These are phyloP conservation scores for Bipolaris zeicola DNA, from an alignment of 2,329 filamentous ascomycete genomes.

Conservation along the genomic window DNA sequence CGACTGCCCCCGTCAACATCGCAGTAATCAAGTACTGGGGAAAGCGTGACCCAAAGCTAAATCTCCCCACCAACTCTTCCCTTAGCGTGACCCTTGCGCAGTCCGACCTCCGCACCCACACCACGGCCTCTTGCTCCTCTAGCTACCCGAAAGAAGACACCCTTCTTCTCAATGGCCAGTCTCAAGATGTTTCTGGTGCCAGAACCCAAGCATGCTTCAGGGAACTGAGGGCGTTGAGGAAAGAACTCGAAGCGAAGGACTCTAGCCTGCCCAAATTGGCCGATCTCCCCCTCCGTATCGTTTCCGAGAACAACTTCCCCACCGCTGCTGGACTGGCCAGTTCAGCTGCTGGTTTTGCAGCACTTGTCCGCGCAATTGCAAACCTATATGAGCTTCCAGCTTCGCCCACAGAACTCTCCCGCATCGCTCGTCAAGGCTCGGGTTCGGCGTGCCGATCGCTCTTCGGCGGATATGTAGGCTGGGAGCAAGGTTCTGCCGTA, in stretches of 20 bases:
- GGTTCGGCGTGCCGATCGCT: constrained; percentile 92
- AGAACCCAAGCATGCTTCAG: constrained; percentile 94
- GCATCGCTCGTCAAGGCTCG: constrained; percentile 90
- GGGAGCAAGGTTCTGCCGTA: constrained; percentile 75
- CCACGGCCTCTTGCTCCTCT: constrained; percentile 87
- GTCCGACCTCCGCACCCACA: constrained; percentile 90
- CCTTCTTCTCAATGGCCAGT: constrained; percentile 81
- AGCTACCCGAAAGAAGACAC: constrained; percentile 69
- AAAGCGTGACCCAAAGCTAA: constrained; percentile 90
- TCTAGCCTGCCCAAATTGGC: constrained; percentile 82
- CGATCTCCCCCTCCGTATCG: constrained; percentile 76
- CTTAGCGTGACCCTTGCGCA: constrained; percentile 96
- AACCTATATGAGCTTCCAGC: constrained; percentile 87
- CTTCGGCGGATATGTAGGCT: constrained; percentile 95
- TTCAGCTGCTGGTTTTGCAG: constrained; percentile 69
- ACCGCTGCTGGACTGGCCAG: constrained; percentile 86
- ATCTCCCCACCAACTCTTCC: constrained; percentile 97
- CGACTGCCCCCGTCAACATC: constrained; percentile 96
- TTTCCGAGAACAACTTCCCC: constrained; percentile 98
- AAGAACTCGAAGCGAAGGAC: constrained; percentile 73
- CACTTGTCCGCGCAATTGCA: constrained; percentile 80
- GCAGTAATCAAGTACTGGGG: constrained; percentile 99
- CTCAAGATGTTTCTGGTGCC: constrained; percentile 83
- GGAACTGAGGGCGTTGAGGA: constrained; percentile 78
- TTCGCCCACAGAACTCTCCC: constrained; percentile 79